These are phyloP conservation scores for Solanum tacnaense DNA, from an alignment of 257 asterid species.

Conservation along the genomic window DNA sequence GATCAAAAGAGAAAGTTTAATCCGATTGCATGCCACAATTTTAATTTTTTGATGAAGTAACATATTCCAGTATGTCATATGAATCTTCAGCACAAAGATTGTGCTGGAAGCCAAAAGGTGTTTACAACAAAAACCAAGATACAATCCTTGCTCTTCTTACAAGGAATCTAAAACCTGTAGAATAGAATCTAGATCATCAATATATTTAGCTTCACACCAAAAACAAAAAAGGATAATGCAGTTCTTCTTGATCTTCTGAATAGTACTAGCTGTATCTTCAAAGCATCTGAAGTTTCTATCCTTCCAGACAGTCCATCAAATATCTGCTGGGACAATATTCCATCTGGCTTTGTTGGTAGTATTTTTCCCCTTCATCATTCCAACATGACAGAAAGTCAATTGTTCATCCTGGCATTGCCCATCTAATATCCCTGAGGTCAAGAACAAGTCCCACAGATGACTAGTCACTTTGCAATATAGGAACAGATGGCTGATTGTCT, in stretches of 20 bases:
- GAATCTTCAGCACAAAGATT: background rate
- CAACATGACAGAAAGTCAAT: background rate
- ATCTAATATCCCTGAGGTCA: background rate
- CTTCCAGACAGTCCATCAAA: background rate
- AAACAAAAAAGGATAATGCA: background rate
- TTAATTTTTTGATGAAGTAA: background rate
- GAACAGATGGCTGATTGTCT: background rate
- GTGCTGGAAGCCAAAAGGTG: background rate
- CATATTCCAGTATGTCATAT: background rate
- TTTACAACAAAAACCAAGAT: background rate
- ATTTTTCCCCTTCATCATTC: background rate
- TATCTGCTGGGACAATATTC: background rate
- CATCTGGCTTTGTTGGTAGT: background rate
- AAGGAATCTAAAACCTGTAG: background rate
- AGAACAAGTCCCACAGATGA: background rate
- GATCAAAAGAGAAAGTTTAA: background rate
- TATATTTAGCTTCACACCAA: background rate
- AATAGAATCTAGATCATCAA: background rate
- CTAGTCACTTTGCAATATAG: background rate
- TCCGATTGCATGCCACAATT: background rate
- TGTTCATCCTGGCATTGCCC: background rate
- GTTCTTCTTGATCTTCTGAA: background rate
- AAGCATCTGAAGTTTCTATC: background rate
- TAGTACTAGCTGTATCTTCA: background rate
- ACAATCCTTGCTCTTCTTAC: background rate